Evolutionary conservation across 2,329 filamentous ascomycete genomes (phyloP), one percentile per base, ranked within the genome.

Genomic region (Colletotrichum sp.): DNA sequence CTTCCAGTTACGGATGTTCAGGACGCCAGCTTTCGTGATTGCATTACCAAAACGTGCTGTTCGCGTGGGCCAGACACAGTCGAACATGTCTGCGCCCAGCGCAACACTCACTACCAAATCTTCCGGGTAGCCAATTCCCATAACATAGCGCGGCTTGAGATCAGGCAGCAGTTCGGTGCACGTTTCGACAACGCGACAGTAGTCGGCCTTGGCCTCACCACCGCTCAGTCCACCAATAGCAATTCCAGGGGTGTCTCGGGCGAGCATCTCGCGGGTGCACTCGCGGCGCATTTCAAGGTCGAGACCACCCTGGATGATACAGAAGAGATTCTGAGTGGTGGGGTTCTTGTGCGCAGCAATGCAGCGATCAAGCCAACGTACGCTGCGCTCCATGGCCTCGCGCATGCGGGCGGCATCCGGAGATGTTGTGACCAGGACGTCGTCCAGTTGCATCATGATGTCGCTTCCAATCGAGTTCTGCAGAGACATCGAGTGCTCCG

Each of bases 361-460:
- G 85, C 97, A 99, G 70, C 97, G 92, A 85, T 99, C 97, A 8
- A 99, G 90, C 97, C 97, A 99, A 52, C 97, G 92, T 9, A 99
- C 92, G 70, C 95, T 98, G 71, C 97, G 93, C 81, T 97, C 91
- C 96, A 98, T 98, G 66, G 97, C 97, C 85, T 98, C 95, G 77
- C 93, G 92, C 92, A 99, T 98, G 69, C 97, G 93, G 25, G 88
- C 93, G 71, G 91, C 88, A 84, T 99, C 97, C 0, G 96, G 96
- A 0, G 96, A 98, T 0, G 97, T 99, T 0, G 97, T 98, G 34
- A 96, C 96, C 67, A 99, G 94, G 16, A 99, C 97, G 84, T 99
- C 97, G 88, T 99, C 97, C 6, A 99, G 92, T 86, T 99, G 97
- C 97, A 99, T 99, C 79, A 98, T 98, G 80, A 99, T 98, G 85